Evolutionary conservation across 1,284 basidiomycete genomes (phyloP), one percentile per base, ranked within the genome.

Genomic region (Moesziomyces parantarcticus): DNA sequence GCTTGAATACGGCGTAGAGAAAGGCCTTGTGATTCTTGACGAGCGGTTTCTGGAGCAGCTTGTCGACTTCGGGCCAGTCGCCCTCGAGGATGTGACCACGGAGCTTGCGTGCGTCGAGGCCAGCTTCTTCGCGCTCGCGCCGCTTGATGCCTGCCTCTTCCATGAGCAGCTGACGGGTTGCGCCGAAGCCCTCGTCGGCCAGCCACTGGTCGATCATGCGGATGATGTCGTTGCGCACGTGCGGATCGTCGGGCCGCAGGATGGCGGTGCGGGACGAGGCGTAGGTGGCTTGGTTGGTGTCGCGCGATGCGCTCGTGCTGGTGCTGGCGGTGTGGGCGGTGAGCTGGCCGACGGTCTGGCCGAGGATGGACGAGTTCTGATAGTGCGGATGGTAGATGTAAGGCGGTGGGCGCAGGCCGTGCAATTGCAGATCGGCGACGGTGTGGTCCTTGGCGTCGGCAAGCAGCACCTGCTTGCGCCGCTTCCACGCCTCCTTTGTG

Each of bases 11-110:
- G 3, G 81, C 79, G 50, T 82, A 87, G 36, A 86, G 71, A 54
- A 87, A 86, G 2, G 86, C 85, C 52, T 86, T 86, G 55, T 86
- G 84, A n/a, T 84, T 85, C 51, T 84, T 82, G 14, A 87, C 71
- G 5, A 87, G 73, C 0, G 85, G 85, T 11, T 84, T 84, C 29
- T 75, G 62, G 53, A 48, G 63, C 16, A 87, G 64, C 40, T 82
- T 81, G 50, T 87, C 86, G 1, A 86, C 79, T 36, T 85, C 82
- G 5, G 81, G 70, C 77, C 84, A 87, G 61, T 87, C 86, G 20
- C 86, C 86, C 57, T 87, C 86, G 3, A 86, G 60, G 10, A 87
- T 79, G 21, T 84, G 85, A n/a, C 83, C 77, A 39, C 84, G 84
- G 11, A 87, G 82, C 53, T 83, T 84, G 29, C 85, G 81, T 21